Conservation (phyloP, 192 early-diverging fungal genomes). For the Entophlyctis luteolus region DNA sequence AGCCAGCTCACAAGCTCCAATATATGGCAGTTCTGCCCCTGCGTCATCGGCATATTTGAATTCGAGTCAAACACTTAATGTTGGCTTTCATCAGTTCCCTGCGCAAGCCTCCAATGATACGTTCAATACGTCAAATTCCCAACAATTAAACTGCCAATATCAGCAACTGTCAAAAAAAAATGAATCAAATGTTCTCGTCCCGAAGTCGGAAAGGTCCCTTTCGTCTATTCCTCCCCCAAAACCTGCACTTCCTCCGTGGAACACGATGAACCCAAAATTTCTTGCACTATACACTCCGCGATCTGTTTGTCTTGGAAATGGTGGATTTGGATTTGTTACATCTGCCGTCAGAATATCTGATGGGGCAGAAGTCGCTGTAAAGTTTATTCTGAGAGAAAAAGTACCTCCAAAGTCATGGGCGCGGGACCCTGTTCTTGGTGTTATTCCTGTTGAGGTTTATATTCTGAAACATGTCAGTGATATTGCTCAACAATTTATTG, state of each 20-base stretch:
- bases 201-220: not conserved
- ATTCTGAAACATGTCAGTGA: constrained; percentile 20
- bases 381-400: constrained; percentile 58
- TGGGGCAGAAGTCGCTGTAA: constrained; percentile 64
- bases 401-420: constrained; percentile 42
- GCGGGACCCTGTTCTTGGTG: constrained; percentile 40
- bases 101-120: too few relatives aligned
- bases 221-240: not conserved
- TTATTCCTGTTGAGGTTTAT: constrained; percentile 49
- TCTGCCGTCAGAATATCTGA: constrained; percentile 50
- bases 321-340: constrained; percentile 69
- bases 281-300: constrained; percentile 27
- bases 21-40: too few relatives aligned
- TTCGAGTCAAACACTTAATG: too few relatives aligned
- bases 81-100: too few relatives aligned
- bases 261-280: constrained; percentile 13
- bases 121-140: too few relatives aligned
- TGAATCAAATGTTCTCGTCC: not conserved
- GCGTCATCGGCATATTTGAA: too few relatives aligned
- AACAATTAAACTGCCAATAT: not conserved
- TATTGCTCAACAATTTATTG: not conserved
- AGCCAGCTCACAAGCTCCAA: too few relatives aligned
- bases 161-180: constrained; percentile 4
- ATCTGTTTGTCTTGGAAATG: constrained; percentile 44
- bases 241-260: not conserved